phyloP scores from a whole-genome alignment of 495 filamentous ascomycete species.

The Neurospora sp. region DNA sequence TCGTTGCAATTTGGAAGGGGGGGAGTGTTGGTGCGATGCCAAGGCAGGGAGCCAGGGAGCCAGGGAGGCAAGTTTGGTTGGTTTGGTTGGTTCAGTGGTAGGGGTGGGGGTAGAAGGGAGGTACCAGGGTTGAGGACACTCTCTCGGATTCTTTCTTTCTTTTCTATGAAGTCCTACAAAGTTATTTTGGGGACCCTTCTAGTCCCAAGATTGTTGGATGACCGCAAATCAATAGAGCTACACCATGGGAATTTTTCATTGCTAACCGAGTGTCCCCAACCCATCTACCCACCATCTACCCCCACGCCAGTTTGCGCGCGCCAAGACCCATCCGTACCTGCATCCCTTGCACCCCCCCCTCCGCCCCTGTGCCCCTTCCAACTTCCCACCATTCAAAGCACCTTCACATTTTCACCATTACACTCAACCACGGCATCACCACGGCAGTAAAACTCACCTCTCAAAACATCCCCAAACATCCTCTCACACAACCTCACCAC shows the following conservation, averaged over 20 bases:
- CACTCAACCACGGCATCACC: no score
- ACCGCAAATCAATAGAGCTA: no score
- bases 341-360: background rate
- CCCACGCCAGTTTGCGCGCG: background rate
- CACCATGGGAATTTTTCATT: no score
- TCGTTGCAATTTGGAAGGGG: background rate
- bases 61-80: background rate
- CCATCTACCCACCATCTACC: background rate
- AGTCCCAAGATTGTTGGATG: no score
- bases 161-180: no score
- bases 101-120: background rate
- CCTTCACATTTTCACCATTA: background rate
- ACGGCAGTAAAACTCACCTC: background rate
- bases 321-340: background rate
- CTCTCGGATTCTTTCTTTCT: background rate
- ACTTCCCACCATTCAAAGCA: background rate
- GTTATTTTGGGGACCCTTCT: no score
- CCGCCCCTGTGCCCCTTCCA: background rate
- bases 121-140: background rate
- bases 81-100: background rate
- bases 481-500: background rate
- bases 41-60: background rate
- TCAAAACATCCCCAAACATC: background rate
- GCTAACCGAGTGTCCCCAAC: background rate
- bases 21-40: background rate